phyloP scores from a whole-genome alignment of 192 early-diverging fungal species.

The Backusella australiensis region DNA sequence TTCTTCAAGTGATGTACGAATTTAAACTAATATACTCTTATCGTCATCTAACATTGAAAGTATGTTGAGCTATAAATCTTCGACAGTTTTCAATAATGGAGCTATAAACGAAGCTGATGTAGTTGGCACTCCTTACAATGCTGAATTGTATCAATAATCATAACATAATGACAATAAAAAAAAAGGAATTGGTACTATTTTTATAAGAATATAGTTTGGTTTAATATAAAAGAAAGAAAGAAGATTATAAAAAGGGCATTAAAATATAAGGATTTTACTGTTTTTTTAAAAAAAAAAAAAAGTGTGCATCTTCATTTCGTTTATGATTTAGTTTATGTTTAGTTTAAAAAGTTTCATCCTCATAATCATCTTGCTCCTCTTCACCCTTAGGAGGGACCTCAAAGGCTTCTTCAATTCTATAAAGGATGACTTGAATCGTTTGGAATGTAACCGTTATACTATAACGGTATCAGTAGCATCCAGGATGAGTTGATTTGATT shows the following conservation, averaged over 20 bases:
- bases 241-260: too few relatives aligned
- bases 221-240: neutral
- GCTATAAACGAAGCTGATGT: too few relatives aligned
- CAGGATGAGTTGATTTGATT: too few relatives aligned
- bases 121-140: conserved; percentile 36
- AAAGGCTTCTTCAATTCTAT: conserved; percentile 87
- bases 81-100: too few relatives aligned
- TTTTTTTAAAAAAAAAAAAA: neutral
- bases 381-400: conserved; percentile 64
- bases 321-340: conserved; percentile 9
- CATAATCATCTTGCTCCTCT: conserved; percentile 44
- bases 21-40: too few relatives aligned
- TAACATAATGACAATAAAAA: conserved; percentile 27
- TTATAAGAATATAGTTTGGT: neutral
- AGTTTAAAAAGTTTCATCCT: conserved; percentile 63
- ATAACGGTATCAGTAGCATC: too few relatives aligned
- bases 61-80: too few relatives aligned
- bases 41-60: too few relatives aligned
- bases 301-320: neutral
- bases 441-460: too few relatives aligned
- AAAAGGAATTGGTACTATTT: neutral
- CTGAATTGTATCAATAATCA: conserved; percentile 51
- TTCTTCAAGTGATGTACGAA: too few relatives aligned
- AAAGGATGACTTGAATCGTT: conserved; percentile 88
- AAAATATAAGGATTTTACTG: neutral